These are phyloP conservation scores for Talaromyces ruber DNA, from an alignment of 495 filamentous ascomycete genomes.

Conservation along the genomic window DNA sequence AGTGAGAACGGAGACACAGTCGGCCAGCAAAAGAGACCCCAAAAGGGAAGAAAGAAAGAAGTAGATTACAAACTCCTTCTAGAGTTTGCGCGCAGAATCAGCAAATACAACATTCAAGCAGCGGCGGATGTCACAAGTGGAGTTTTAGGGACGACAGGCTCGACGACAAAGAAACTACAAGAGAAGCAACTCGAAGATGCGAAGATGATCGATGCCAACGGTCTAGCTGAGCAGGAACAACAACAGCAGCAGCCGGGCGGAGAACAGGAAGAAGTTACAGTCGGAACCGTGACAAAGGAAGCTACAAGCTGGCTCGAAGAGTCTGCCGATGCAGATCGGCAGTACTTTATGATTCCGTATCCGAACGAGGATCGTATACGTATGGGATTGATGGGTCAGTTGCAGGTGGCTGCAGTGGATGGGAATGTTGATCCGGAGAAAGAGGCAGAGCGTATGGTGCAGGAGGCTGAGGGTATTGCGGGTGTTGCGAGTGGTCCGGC, in stretches of 20 bases:
- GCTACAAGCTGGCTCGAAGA: conserved; percentile 39
- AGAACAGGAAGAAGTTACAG: conserved; percentile 19
- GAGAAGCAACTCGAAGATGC: conserved; percentile 2
- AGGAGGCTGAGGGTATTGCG: conserved; percentile 28
- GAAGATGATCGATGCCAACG: conserved; percentile 8
- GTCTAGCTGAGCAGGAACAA: conserved; percentile 1
- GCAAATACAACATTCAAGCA: conserved; percentile 40
- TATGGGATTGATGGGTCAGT: conserved; percentile 39
- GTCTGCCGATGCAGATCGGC: conserved; percentile 32
- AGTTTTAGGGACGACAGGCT: neutral
- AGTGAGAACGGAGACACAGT: neutral
- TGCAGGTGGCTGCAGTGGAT: conserved; percentile 28
- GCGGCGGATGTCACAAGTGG: conserved; percentile 34
- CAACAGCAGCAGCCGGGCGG: conserved; percentile 13
- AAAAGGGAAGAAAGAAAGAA: conserved; percentile 17
- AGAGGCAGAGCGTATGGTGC: conserved; percentile 34
- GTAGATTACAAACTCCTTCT: conserved; percentile 36
- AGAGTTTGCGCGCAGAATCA: conserved; percentile 39
- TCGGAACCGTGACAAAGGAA: conserved; percentile 33
- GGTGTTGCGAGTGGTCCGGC: conserved; percentile 22
- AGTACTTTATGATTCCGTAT: conserved; percentile 38
- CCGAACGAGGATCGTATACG: conserved; percentile 41
- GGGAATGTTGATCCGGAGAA: conserved; percentile 25
- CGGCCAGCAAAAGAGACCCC: neutral
- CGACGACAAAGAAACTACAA: conserved; percentile 9